Percentiles rank a stretch among this genome's conserved stretches.
Evolutionary conservation across 768 basidiomycete species (phyloP).

Genomic region (Panaeolus papilionaceus): DNA sequence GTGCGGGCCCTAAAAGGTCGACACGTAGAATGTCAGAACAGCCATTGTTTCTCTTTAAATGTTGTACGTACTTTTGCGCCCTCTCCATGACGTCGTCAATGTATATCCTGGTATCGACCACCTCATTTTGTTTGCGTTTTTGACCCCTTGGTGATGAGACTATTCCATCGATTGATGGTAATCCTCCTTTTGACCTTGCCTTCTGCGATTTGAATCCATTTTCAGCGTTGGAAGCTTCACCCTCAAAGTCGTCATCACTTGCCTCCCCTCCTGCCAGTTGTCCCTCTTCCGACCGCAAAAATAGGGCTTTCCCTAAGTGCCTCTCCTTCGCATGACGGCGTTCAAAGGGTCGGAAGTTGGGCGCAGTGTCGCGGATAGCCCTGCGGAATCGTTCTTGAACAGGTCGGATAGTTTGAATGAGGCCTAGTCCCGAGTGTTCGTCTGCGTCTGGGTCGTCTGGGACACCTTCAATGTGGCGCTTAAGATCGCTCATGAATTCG

Average conservation of each 20-base stretch:
- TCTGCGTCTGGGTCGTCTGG: conserved; percentile 35
- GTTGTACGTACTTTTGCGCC: conserved; percentile 50
- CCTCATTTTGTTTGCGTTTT: not conserved
- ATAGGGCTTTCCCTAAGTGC: conserved; percentile 30
- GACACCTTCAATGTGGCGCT: conserved; percentile 55
- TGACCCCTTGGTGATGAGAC: not conserved
- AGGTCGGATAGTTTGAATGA: conserved; percentile 62
- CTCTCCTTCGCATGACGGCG: conserved; percentile 23
- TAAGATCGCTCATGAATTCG: conserved; percentile 52
- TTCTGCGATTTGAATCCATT: not conserved
- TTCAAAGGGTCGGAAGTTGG: conserved; percentile 57
- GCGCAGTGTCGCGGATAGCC: conserved; percentile 43
- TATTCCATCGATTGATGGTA: no score
- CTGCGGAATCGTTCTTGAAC: conserved; percentile 50
- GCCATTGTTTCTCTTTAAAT: not conserved
- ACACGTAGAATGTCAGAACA: conserved; percentile 1
- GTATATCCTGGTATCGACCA: conserved; percentile 38
- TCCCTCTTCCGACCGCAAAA: conserved; percentile 36
- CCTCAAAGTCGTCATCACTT: conserved; percentile 19
- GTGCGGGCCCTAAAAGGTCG: conserved; percentile 59
- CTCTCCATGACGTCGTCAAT: conserved; percentile 57
- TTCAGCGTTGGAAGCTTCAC: not conserved
- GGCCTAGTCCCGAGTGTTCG: conserved; percentile 38
- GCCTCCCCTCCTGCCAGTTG: conserved; percentile 41
- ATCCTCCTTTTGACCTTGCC: not conserved